Evolutionary conservation across 306 rosid species (phyloP), one percentile per base, ranked within the genome.

Genomic region (Vigna trinervia): DNA sequence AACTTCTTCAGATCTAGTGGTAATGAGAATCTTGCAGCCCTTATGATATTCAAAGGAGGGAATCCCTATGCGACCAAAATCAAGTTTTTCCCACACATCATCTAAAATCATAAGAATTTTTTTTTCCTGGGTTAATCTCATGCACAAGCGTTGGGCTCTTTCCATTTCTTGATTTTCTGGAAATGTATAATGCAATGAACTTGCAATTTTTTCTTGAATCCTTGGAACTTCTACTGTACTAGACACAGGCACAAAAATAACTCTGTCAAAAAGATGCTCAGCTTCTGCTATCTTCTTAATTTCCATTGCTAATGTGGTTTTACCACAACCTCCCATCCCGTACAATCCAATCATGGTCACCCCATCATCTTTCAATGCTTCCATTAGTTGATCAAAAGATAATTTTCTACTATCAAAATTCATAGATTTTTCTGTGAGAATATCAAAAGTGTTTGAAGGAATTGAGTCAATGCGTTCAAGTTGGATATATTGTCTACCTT

Each of bases 51-150:
- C 13, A 1, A 20, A 1, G 1, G 36, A 52, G 1, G 79, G 86
- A 48, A 83, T 68, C 36, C 86, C 86, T 9, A 83, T 20, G 52
- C 2, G 26, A 10, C 12, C 17, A 39, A 75, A 20, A 61, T 66
- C 8, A 11, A 78, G 74, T 28, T 5, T 4, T 8, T 30, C 48
- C 86, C 83, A 83, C 12, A 78, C 69, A 13, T 74, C 80, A 83
- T 83, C 80, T 0, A 83, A 17, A 9, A 83, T 78, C 26, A 83
- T 8, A 9, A 83, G 86, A 9, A 65, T 14, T 23, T 22, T 78
- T 1, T 51, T 36, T 5, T 36, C 32, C 0, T 32, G 10, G 12
- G 11, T 56, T 50, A 83, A 32, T 17, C 69, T 68, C 4, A 0
- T 12, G 52, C 41, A n/a, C 17, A 83, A 3, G n/a, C 34, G 8